Conservation (phyloP, 352 stramenopile species). For the Globisporangium lucens region DNA sequence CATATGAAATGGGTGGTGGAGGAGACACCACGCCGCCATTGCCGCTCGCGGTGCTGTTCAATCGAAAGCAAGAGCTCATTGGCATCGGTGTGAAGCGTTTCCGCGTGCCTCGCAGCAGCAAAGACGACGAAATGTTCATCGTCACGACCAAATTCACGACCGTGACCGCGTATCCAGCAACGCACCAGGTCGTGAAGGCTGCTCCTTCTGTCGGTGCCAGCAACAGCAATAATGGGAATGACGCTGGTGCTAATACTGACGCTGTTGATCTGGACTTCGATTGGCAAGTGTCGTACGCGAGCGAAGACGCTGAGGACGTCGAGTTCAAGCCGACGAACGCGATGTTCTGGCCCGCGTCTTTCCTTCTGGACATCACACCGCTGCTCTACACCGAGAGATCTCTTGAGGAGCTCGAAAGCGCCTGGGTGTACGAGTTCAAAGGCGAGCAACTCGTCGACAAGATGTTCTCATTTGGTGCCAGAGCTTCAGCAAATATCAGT, state of each 20-base stretch:
- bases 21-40: background rate
- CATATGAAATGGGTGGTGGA: slow-evolving; percentile 5
- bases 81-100: slow-evolving; percentile 48
- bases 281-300: slow-evolving; percentile 45
- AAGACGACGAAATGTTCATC: slow-evolving; percentile 51
- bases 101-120: slow-evolving; percentile 38
- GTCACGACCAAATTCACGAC: slow-evolving; percentile 33
- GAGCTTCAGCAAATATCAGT: background rate
- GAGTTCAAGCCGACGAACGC: slow-evolving; percentile 24
- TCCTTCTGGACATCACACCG: slow-evolving; percentile 30
- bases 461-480: slow-evolving; percentile 38
- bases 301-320: slow-evolving; percentile 22
- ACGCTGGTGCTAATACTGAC: background rate
- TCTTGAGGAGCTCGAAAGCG: slow-evolving; percentile 39
- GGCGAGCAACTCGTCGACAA: slow-evolving; percentile 33
- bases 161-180: slow-evolving; percentile 25
- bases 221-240: slow-evolving; percentile 13
- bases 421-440: slow-evolving; percentile 60
- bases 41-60: slow-evolving; percentile 38
- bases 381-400: slow-evolving; percentile 40
- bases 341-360: slow-evolving; percentile 49
- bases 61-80: slow-evolving; percentile 34
- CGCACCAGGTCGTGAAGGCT: slow-evolving; percentile 23
- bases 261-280: slow-evolving; percentile 13
- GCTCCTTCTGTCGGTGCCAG: background rate